Evolutionary conservation across 1,139 yeast genomes (phyloP), one percentile per base, ranked within the genome.

Genomic region (Magnusiomyces magnusii): DNA sequence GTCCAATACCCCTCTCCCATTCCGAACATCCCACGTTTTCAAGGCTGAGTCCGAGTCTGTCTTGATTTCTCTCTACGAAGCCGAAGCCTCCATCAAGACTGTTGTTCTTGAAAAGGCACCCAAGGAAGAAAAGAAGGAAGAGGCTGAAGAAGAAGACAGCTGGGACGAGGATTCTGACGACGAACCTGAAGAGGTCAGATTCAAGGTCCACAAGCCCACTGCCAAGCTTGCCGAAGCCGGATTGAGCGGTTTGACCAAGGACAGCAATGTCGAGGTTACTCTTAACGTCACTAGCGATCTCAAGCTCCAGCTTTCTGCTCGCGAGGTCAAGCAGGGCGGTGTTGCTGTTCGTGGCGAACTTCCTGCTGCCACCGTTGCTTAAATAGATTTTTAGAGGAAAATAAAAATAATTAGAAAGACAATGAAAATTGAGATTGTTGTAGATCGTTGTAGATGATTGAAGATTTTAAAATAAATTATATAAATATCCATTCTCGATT

Each of bases 1-100:
- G 62, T 82, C 86, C 56, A 95, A 91, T 77, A 89, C 99, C 59
- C 90, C 97, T 41, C 84, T 86, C 75, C 99, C 99, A 65, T 87
- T 89, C 71, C 88, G 91, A 76, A 89, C 86, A 76, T 77, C 91
- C 31, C 69, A 87, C 62, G 78, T 82, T 60, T 80, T 92, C 63
- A 78, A 83, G 65, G 84, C 86, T 67, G 78, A 73, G 41, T 74
- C 80, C 59, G 79, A 87, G 55, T 83, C 84, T 62, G 87, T 85
- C 51, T 77, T 82, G 58, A 73, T 93, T 62, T 85, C 85, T 70
- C 80, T 93, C 66, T 88, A 80, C 72, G 98, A 95, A 78, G 97
- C 96, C 72, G 84, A 84, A 69, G 80, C 87, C 70, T 82, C 86
- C 65, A 78, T 92, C 68, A 84, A 85, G 74, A 95, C 89, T 75